Evolutionary conservation across 495 filamentous ascomycete genomes (phyloP).

Genomic region (Aspergillus wentii): DNA sequence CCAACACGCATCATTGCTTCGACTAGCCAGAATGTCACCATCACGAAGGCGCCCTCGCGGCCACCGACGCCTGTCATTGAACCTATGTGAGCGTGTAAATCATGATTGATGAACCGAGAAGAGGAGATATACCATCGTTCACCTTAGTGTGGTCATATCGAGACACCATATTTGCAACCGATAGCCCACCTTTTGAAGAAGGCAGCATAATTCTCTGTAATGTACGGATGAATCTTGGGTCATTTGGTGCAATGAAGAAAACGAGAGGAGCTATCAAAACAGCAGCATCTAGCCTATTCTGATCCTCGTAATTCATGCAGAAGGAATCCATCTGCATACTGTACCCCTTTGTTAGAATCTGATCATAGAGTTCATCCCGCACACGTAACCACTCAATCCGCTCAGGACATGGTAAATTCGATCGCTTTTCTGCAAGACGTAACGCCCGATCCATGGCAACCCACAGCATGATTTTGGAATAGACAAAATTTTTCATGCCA

Average conservation of each 20-base stretch:
- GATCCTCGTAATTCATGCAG: constrained; percentile 66
- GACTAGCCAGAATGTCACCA: constrained; percentile 76
- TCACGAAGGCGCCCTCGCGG: constrained; percentile 66
- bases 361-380: constrained; percentile 62
- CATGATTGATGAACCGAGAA: no score
- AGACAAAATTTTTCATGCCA: constrained; percentile 65
- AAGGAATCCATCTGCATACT: constrained; percentile 60
- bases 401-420: constrained; percentile 61
- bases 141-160: constrained; percentile 61
- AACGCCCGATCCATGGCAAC: constrained; percentile 68
- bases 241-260: constrained; percentile 70
- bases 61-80: constrained; percentile 61
- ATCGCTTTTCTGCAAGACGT: constrained; percentile 63
- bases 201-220: constrained; percentile 61
- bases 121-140: constrained; percentile 53
- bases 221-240: constrained; percentile 64
- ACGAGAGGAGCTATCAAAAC: constrained; percentile 69
- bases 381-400: constrained; percentile 56
- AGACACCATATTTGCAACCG: constrained; percentile 65
- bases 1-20: constrained; percentile 64
- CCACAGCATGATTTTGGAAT: constrained; percentile 74
- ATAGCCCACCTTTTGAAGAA: constrained; percentile 65
- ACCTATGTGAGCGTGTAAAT: no score
- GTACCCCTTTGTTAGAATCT: constrained; percentile 66
- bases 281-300: constrained; percentile 61